phyloP scores from a whole-genome alignment of 257 asterid genomes.

The Plectranthus barbatus region DNA sequence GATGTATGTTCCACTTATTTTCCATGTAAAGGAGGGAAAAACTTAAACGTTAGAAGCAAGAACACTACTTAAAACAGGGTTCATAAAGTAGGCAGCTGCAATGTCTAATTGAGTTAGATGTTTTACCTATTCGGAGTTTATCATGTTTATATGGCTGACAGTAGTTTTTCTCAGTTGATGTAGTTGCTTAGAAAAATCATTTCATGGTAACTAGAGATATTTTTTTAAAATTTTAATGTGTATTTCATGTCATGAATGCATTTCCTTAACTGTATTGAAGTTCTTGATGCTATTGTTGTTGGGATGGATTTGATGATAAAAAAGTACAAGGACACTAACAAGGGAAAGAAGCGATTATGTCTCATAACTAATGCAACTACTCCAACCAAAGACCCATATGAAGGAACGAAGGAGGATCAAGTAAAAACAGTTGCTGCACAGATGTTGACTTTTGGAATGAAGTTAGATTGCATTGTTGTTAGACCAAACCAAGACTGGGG shows the following conservation, averaged over 20 bases:
- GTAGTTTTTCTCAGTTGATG: not conserved
- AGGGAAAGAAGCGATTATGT: conserved; percentile 84
- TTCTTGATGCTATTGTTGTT: conserved; percentile 94
- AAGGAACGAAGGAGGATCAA: conserved; percentile 95
- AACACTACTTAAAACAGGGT: too few relatives aligned
- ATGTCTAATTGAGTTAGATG: not conserved
- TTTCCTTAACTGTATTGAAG: conserved; percentile 58
- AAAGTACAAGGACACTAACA: conserved; percentile 64
- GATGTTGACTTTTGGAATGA: conserved; percentile 76
- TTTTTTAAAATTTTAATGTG: not conserved
- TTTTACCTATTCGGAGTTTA: not conserved
- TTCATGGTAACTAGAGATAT: not conserved
- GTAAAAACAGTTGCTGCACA: conserved; percentile 76
- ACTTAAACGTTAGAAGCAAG: too few relatives aligned
- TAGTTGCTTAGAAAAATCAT: not conserved
- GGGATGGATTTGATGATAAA: conserved; percentile 92
- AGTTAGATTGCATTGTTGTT: conserved; percentile 71
- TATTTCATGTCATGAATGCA: conserved; percentile 7
- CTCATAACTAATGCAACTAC: conserved; percentile 71
- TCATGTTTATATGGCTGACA: not conserved
- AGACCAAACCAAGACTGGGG: conserved; percentile 33
- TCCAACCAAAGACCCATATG: conserved; percentile 68
- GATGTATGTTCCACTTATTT: too few relatives aligned
- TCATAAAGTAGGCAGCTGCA: not conserved
- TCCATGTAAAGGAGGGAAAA: too few relatives aligned